Evolutionary conservation across 1,284 basidiomycete species (phyloP).

Genomic region (Cryptococcus sp.): DNA sequence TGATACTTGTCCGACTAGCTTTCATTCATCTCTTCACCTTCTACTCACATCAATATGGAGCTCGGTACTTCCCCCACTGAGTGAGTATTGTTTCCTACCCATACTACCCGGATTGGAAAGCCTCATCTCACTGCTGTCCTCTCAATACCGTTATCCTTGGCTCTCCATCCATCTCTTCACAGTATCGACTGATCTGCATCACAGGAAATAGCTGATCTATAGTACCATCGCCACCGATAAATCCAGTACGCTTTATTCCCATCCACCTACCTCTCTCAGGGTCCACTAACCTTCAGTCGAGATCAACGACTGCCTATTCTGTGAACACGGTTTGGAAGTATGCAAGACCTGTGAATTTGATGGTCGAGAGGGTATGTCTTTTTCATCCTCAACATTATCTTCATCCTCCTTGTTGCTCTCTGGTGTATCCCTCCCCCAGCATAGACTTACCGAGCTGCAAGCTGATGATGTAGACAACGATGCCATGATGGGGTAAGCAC

Average conservation of each 20-base stretch:
- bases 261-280: background rate
- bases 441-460: background rate
- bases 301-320: slow-evolving; percentile 50
- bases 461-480: slow-evolving; percentile 42
- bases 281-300: slow-evolving; percentile 33
- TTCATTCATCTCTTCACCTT: background rate
- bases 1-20: background rate
- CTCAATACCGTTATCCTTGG: too few species aligned
- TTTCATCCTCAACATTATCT: background rate
- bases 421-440: background rate
- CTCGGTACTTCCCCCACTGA: slow-evolving; percentile 41
- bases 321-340: slow-evolving; percentile 49
- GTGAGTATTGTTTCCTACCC: slow-evolving; percentile 22
- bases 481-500: slow-evolving; percentile 40
- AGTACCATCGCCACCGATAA: slow-evolving; percentile 18
- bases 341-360: slow-evolving; percentile 45
- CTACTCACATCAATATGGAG: slow-evolving; percentile 19
- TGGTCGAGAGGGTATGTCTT: slow-evolving; percentile 37
- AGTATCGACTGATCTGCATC: too few species aligned
- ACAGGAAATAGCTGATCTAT: background rate
- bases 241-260: slow-evolving; percentile 17
- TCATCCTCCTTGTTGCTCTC: background rate
- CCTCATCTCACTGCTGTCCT: too few species aligned
- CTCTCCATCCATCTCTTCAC: too few species aligned
- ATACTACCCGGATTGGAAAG: too few species aligned